Percentiles rank a stretch among this genome's conserved stretches.
These are phyloP conservation scores for Astragalus membranaceus DNA, from an alignment of 306 rosid species.

Conservation along the genomic window DNA sequence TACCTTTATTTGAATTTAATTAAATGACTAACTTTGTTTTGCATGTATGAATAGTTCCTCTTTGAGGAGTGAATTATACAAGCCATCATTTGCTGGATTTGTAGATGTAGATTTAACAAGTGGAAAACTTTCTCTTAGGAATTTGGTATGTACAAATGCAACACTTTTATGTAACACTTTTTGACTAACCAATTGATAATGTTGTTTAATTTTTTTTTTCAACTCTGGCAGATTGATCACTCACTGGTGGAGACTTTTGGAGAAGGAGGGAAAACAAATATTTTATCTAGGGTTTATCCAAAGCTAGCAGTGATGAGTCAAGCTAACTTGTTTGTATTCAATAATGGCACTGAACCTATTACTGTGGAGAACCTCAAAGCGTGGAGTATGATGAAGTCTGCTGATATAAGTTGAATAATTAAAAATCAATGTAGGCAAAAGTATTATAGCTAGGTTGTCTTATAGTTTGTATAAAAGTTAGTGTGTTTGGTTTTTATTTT, in stretches of 20 bases:
- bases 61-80: constrained; percentile 29
- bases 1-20: no score
- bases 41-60: constrained; percentile 44
- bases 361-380: constrained; percentile 48
- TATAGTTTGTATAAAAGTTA: no score
- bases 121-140: constrained; percentile 60
- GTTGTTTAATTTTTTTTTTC: neutral
- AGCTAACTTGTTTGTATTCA: constrained; percentile 66
- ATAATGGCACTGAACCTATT: constrained; percentile 66
- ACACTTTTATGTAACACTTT: constrained; percentile 18
- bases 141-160: constrained; percentile 50
- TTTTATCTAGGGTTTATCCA: constrained; percentile 79
- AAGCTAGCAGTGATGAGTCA: constrained; percentile 28
- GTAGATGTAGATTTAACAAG: constrained; percentile 49
- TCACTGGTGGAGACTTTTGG: constrained; percentile 83
- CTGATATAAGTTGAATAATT: no score
- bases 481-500: no score
- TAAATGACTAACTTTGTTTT: neutral
- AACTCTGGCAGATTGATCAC: constrained; percentile 65
- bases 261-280: constrained; percentile 69
- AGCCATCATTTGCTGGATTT: constrained; percentile 83
- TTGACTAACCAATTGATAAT: neutral
- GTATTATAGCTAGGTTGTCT: no score
- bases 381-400: constrained; percentile 54
- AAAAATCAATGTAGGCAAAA: no score